Evolutionary conservation across 257 asterid genomes (phyloP), one percentile per base, ranked within the genome.

Genomic region (Cynanchum wilfordii): DNA sequence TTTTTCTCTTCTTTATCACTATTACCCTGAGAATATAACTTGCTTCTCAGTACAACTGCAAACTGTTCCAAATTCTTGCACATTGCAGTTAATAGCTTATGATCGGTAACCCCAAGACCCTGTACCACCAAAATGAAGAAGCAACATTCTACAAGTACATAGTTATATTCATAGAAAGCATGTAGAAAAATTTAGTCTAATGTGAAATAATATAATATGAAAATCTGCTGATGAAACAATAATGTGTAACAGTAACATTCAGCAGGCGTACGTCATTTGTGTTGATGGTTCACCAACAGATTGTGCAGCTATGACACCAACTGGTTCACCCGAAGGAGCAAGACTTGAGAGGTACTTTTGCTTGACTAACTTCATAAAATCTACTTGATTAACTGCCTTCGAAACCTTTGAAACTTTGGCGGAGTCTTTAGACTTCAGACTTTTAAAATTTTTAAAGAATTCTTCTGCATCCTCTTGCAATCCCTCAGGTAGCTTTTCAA

Each of bases 211-310:
- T 76, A 42, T 33, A 36, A 71, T 40, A 42, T 42, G 47, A 42
- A 42, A 30, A 29, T 29, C 33, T 44, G 24, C 71, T 38, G 44
- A 30, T n/a, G 73, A 69, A 66, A 72, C 45, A 76, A 72, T 13
- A 75, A 55, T 13, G 22, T 54, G 69, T 52, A 77, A 64, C 66
- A 54, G 17, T 15, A 19, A 50, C 38, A 27, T 15, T 47, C 57
- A 80, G 68, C 30, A 76, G 63, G 63, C 97, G 86, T 90, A 95
- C 99, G 99, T 92, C 98, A 95, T 95, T 80, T 95, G 99, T 9
- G 99, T 95, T 52, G 99, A 95, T 59, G 99, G 99, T 89, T 95
- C 99, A 47, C 99, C 99, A 33, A 95, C 74, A 0, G 99, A 95
- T 87, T 95, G 99, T 79, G 96, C 99, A 71, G 98, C 98, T 83